Percentiles rank a stretch among this genome's conserved stretches.
phyloP scores from a whole-genome alignment of 2,329 filamentous ascomycete species.

The Verticillium nubilum region DNA sequence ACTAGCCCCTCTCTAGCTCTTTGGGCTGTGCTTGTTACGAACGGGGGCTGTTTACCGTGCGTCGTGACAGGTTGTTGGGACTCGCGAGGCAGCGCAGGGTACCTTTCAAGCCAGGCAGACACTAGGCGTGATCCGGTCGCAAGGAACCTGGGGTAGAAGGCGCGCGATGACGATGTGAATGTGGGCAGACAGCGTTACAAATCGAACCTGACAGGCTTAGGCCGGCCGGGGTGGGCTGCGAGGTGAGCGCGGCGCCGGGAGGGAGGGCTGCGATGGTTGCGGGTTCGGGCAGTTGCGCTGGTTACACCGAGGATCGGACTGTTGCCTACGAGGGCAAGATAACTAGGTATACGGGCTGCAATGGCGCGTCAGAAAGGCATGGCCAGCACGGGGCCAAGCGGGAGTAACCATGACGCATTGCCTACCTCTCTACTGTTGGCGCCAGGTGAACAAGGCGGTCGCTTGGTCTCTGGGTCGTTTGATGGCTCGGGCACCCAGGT shows the following conservation, averaged over 20 bases:
- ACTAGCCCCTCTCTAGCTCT: neutral
- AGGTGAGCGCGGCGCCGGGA: neutral
- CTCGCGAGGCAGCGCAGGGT: neutral
- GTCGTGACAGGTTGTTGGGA: neutral
- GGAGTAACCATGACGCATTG: neutral
- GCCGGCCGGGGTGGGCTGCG: neutral
- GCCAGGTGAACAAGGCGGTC: neutral
- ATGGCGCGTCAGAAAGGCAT: slow-evolving; percentile 28
- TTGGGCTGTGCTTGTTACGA: neutral
- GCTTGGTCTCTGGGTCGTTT: slow-evolving; percentile 2
- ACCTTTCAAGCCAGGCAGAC: neutral
- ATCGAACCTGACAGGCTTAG: neutral
- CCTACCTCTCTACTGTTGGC: neutral
- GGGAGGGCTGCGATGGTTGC: neutral
- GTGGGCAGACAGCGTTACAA: neutral
- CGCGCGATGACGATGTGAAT: neutral
- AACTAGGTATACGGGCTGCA: slow-evolving; percentile 21
- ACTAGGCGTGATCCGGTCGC: neutral
- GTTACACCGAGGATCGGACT: slow-evolving; percentile 14
- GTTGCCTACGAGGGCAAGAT: slow-evolving; percentile 2
- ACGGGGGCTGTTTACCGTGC: neutral
- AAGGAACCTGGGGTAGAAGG: neutral
- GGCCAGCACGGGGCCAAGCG: neutral
- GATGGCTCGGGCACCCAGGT: neutral
- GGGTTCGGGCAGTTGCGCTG: slow-evolving; percentile 1